phyloP scores from a whole-genome alignment of 116 monocot species.

The Iris pallida region DNA sequence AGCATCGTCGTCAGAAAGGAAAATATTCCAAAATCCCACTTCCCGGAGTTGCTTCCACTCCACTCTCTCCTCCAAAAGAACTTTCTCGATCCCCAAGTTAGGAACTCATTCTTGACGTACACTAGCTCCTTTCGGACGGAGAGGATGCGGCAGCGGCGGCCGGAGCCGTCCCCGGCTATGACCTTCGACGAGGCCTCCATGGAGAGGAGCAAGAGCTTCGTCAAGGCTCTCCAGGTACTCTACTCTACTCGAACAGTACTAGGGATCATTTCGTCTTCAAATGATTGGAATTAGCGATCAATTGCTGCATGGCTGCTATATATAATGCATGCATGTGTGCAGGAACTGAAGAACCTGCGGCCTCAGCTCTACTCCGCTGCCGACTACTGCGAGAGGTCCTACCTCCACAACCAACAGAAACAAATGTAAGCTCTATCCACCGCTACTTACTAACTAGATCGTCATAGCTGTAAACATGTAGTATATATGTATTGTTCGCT shows the following conservation, averaged over 20 bases:
- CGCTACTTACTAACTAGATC: too few relatives aligned
- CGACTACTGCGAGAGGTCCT: constrained; percentile 93
- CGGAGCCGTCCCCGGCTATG: constrained; percentile 29
- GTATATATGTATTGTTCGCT: too few relatives aligned
- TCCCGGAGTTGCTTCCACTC: constrained; percentile 28
- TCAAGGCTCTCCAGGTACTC: constrained; percentile 79
- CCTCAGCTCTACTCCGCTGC: constrained; percentile 97
- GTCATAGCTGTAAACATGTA: too few relatives aligned
- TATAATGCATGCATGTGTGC: constrained; percentile 1
- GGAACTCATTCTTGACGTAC: neutral
- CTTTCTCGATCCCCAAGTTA: neutral
- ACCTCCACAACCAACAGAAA: constrained; percentile 91
- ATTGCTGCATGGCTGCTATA: too few relatives aligned
- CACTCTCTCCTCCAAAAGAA: constrained; percentile 16
- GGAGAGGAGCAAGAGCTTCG: constrained; percentile 95
- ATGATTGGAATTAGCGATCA: too few relatives aligned
- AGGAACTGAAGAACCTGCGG: constrained; percentile 93
- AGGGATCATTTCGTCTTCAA: too few relatives aligned
- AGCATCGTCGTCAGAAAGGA: too few relatives aligned
- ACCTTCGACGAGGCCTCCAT: constrained; percentile 86
- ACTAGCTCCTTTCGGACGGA: too few relatives aligned
- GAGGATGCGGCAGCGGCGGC: constrained; percentile 46
- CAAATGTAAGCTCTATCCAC: constrained; percentile 56
- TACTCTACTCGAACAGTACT: too few relatives aligned
- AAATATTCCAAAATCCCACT: neutral